Evolutionary conservation across 169 alveolate genomes (phyloP), one percentile per base, ranked within the genome.

Genomic region (Besnoitia besnoiti): DNA sequence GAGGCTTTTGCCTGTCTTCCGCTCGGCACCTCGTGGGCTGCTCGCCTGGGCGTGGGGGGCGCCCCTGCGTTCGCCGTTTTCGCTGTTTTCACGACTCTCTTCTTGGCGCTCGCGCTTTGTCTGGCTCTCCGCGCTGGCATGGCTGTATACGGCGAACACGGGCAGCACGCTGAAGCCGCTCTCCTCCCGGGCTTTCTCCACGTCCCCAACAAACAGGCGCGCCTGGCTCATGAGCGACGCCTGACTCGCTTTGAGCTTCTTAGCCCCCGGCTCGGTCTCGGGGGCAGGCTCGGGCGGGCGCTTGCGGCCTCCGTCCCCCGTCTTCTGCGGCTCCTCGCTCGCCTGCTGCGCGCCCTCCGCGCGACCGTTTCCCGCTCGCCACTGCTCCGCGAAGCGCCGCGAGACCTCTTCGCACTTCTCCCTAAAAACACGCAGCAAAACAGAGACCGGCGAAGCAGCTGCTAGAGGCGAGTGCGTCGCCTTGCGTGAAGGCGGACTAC

Each of bases 151-250:
- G 10, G 46, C 44, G 44, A 67, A 67, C 39, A 67, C 80, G 24
- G 80, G 80, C 80, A 67, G 80, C 39, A 67, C 80, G 21, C 80
- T 67, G 67, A 55, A 55, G 67, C 67, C 67, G 12, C 24, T n/a
- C 27, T 55, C 67, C n/a, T n/a, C n/a, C n/a, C n/a, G n/a, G n/a
- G n/a, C n/a, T n/a, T n/a, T n/a, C n/a, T n/a, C n/a, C n/a, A n/a
- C n/a, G n/a, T n/a, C n/a, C n/a, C n/a, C n/a, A n/a, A n/a, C n/a
- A n/a, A n/a, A n/a, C n/a, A n/a, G n/a, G n/a, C n/a, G n/a, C n/a
- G n/a, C n/a, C 33, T 16, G 67, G 67, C 30, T 55, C 67, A 16
- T n/a, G 67, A 55, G 67, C 3, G 67, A 21, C 55, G 24, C 55
- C 24, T 5, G 24, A n/a, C 30, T 0, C 67, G 27, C 30, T 55